Conservation (phyloP, 352 stramenopile genomes). For the Pythium dissimile region DNA sequence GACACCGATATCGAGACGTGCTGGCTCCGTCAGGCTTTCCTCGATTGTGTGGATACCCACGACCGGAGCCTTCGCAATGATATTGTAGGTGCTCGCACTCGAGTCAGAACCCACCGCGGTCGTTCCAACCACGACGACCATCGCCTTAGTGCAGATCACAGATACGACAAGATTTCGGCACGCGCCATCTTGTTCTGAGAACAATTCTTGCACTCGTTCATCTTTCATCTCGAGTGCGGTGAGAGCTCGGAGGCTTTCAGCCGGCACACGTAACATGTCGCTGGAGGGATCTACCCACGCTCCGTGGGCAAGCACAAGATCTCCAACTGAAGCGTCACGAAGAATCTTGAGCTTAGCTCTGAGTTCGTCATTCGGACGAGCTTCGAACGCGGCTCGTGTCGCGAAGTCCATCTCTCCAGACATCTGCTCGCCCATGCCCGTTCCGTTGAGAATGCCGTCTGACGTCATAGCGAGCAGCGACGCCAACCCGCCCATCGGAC, state of each 20-base stretch:
- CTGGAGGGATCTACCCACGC: conserved; percentile 45
- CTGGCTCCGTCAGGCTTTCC: conserved; percentile 61
- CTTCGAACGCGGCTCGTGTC: conserved; percentile 34
- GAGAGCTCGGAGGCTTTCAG: conserved; percentile 29
- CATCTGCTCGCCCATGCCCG: conserved; percentile 37
- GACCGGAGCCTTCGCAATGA: conserved; percentile 46
- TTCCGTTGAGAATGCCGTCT: conserved; percentile 67
- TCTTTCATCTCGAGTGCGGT: conserved; percentile 21
- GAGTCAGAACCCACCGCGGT: conserved; percentile 20
- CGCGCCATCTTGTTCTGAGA: conserved; percentile 30
- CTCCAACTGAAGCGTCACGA: conserved; percentile 35
- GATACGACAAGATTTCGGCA: conserved; percentile 30
- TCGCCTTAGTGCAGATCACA: conserved; percentile 9
- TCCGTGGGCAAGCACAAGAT: conserved; percentile 62
- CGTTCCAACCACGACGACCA: conserved; percentile 56
- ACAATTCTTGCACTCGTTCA: conserved; percentile 27
- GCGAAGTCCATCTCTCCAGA: conserved; percentile 14
- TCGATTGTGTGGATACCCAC: conserved; percentile 57
- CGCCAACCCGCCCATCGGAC: conserved; percentile 72
- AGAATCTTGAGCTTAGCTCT: conserved; percentile 81
- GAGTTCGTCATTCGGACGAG: conserved; percentile 59
- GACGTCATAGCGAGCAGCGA: conserved; percentile 75
- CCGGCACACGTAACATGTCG: conserved; percentile 17
- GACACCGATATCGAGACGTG: conserved; percentile 58
- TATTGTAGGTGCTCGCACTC: conserved; percentile 14